Conservation (phyloP, 331 rosid species). For the Arachis monticola region DNA sequence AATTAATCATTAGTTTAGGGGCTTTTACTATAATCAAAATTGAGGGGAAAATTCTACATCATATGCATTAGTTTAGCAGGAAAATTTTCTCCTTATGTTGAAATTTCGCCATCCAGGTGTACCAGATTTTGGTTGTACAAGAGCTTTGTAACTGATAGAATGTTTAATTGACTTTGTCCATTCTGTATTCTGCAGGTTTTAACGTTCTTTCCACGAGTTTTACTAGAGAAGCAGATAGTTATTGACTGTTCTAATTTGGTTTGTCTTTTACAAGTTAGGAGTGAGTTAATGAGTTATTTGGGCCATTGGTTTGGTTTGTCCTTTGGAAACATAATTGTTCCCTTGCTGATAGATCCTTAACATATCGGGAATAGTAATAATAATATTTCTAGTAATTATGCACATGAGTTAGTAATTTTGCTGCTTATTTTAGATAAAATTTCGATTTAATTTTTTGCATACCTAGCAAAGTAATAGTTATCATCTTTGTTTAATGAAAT, state of each 20-base stretch:
- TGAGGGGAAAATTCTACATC: conserved; percentile 30
- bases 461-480: conserved; percentile 27
- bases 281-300: conserved; percentile 28
- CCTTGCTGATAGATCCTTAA: conserved; percentile 24
- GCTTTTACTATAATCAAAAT: conserved; percentile 24
- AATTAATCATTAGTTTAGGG: conserved; percentile 10
- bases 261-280: conserved; percentile 39
- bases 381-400: conserved; percentile 19
- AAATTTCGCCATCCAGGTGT: conserved; percentile 24
- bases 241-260: conserved; percentile 93
- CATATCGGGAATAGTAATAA: not conserved
- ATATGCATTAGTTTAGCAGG: conserved; percentile 15
- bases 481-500: conserved; percentile 25
- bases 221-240: conserved; percentile 89
- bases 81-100: conserved; percentile 19
- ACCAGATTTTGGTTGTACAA: not conserved
- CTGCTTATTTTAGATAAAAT: conserved; percentile 21
- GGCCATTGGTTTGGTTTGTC: not conserved
- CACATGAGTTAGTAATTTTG: conserved; percentile 2
- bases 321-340: not conserved
- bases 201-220: conserved; percentile 78
- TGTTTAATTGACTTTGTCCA: conserved; percentile 35
- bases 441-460: conserved; percentile 15
- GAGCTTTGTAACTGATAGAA: conserved; percentile 22
- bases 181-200: conserved; percentile 73